Conservation (phyloP, 2,329 filamentous ascomycete genomes). For the Alternaria solani region DNA sequence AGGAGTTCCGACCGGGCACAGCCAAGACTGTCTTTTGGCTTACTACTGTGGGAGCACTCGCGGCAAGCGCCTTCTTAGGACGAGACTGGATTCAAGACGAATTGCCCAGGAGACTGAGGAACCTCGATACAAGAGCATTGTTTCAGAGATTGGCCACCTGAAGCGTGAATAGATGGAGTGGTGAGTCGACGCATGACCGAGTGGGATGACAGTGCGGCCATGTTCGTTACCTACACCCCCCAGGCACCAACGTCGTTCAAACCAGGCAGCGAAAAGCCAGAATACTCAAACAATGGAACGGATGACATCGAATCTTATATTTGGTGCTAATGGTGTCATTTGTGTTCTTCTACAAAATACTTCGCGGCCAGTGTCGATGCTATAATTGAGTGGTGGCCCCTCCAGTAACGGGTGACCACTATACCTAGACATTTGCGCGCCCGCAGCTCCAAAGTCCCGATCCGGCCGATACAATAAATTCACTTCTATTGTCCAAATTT, state of each 20-base stretch:
- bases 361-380: not conserved
- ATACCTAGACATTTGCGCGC: not conserved
- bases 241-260: not conserved
- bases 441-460: not conserved
- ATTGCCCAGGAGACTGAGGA: slow-evolving; percentile 19
- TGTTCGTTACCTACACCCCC: not conserved
- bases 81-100: slow-evolving; percentile 26
- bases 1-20: slow-evolving; percentile 25
- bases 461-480: not conserved
- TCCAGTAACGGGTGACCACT: slow-evolving; percentile 1
- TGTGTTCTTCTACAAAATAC: not conserved
- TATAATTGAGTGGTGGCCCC: not conserved
- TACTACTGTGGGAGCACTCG: slow-evolving; percentile 16
- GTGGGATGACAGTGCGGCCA: not conserved
- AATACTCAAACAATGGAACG: not conserved
- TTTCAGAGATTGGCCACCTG: slow-evolving; percentile 10
- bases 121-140: slow-evolving; percentile 11
- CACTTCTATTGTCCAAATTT: slow-evolving; percentile 1
- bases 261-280: not conserved
- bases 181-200: not conserved
- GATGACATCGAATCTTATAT: not conserved
- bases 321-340: not conserved
- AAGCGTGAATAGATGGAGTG: not conserved
- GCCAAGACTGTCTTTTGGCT: slow-evolving; percentile 16
- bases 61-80: slow-evolving; percentile 23